These are phyloP conservation scores for Fusarium sp. DNA, from an alignment of 2,329 filamentous ascomycete genomes.

Conservation along the genomic window DNA sequence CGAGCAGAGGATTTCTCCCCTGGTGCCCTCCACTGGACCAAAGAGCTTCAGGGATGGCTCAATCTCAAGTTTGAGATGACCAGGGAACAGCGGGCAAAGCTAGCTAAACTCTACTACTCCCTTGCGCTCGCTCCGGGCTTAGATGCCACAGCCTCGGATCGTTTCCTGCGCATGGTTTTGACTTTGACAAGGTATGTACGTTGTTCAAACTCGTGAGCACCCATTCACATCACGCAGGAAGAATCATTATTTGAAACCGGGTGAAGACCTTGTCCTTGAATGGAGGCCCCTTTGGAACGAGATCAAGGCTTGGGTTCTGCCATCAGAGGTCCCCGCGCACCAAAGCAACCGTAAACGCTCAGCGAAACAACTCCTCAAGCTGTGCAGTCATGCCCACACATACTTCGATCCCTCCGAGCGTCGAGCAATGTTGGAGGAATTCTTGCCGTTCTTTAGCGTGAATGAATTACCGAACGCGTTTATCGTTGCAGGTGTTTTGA, in stretches of 20 bases:
- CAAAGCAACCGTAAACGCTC: slow-evolving; percentile 68
- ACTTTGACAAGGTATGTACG: slow-evolving; percentile 86
- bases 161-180: slow-evolving; percentile 97
- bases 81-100: slow-evolving; percentile 81
- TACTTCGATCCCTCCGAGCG: slow-evolving; percentile 94
- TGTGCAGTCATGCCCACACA: slow-evolving; percentile 89
- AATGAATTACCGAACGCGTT: slow-evolving; percentile 94
- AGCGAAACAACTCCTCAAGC: slow-evolving; percentile 80
- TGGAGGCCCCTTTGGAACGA: slow-evolving; percentile 96
- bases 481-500: slow-evolving; percentile 89
- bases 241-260: slow-evolving; percentile 93
- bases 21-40: slow-evolving; percentile 95
- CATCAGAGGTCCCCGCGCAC: slow-evolving; percentile 80
- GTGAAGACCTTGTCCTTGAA: slow-evolving; percentile 89
- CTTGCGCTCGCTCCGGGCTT: slow-evolving; percentile 90
- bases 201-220: slow-evolving; percentile 17
- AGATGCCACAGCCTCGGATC: slow-evolving; percentile 83
- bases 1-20: slow-evolving; percentile 94
- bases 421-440: slow-evolving; percentile 82
- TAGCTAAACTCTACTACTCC: slow-evolving; percentile 95
- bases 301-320: slow-evolving; percentile 89
- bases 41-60: slow-evolving; percentile 95
- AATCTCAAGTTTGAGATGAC: slow-evolving; percentile 98
- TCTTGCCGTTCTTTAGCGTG: slow-evolving; percentile 90
- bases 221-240: slow-evolving; percentile 67